Evolutionary conservation across 2,329 filamentous ascomycete genomes (phyloP).

Genomic region (Sphaerostilbella broomeana): DNA sequence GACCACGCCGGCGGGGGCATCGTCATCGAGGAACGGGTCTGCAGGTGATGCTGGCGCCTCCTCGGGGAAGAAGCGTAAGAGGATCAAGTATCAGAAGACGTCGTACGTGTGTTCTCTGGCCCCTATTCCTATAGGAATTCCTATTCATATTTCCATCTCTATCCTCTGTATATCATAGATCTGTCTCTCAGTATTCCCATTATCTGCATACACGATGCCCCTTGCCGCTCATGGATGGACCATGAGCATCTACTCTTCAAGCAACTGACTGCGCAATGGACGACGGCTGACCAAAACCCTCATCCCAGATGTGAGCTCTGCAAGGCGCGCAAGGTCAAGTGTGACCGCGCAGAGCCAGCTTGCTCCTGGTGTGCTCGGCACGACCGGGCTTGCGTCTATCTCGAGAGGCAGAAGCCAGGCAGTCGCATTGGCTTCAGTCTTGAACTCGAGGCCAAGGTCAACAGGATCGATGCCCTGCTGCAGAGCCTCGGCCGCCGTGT

Average conservation of each 20-base stretch:
- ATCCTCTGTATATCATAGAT: too few relatives aligned
- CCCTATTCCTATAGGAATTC: too few relatives aligned
- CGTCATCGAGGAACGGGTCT: constrained; percentile 19
- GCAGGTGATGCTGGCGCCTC: too few relatives aligned
- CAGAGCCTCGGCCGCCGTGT: constrained; percentile 37
- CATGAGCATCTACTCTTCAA: too few relatives aligned
- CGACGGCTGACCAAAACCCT: constrained; percentile 1
- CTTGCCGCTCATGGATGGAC: too few relatives aligned
- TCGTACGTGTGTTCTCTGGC: too few relatives aligned
- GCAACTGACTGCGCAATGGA: too few relatives aligned
- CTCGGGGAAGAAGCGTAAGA: constrained; percentile 32
- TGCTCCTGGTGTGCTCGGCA: constrained; percentile 68
- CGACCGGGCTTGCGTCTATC: constrained; percentile 60
- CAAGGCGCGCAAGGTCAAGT: constrained; percentile 41
- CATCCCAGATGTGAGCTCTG: constrained; percentile 36
- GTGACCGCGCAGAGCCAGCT: constrained; percentile 49
- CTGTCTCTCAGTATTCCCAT: too few relatives aligned
- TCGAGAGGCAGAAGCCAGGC: constrained; percentile 64
- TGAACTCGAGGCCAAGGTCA: constrained; percentile 52
- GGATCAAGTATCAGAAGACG: constrained; percentile 36
- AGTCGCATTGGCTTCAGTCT: constrained; percentile 55
- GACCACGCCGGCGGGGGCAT: constrained; percentile 12
- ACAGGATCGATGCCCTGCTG: constrained; percentile 42
- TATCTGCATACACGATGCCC: too few relatives aligned
- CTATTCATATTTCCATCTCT: too few relatives aligned